phyloP scores from a whole-genome alignment of 768 basidiomycete genomes.

The Pulveroboletus sp. region DNA sequence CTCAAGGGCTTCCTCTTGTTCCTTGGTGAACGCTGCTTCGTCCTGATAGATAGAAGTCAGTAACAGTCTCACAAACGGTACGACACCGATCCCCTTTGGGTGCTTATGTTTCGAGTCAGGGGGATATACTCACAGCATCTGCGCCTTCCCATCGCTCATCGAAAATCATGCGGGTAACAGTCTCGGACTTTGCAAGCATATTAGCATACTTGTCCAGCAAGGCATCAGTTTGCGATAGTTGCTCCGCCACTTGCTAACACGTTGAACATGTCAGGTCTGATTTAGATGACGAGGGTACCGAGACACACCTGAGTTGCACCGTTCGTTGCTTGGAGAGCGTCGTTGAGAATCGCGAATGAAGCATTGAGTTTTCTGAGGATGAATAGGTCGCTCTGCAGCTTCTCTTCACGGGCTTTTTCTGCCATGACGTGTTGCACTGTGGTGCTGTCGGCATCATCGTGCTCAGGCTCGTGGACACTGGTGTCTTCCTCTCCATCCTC shows the following conservation, averaged over 20 bases:
- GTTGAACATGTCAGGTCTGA: not conserved
- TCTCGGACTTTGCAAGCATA: conserved; percentile 69
- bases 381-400: conserved; percentile 70
- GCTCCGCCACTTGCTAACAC: conserved; percentile 58
- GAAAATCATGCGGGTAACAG: conserved; percentile 63
- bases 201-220: conserved; percentile 73
- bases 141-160: conserved; percentile 78
- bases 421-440: conserved; percentile 23
- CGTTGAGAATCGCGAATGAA: conserved; percentile 65
- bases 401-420: conserved; percentile 58
- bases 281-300: not conserved
- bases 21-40: conserved; percentile 50
- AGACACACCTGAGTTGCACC: conserved; percentile 66
- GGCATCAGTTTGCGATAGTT: conserved; percentile 69
- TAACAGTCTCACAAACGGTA: not conserved
- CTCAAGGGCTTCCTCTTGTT: conserved; percentile 32
- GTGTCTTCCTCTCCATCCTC: conserved; percentile 18
- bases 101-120: not conserved
- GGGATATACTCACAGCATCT: conserved; percentile 51
- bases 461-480: conserved; percentile 10
- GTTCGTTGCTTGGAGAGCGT: conserved; percentile 60
- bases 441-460: conserved; percentile 22
- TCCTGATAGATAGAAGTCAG: conserved; percentile 43
- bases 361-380: conserved; percentile 71
- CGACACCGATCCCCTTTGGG: not conserved